Conservation (phyloP, 306 rosid genomes). For the Cicer yamashitae region DNA sequence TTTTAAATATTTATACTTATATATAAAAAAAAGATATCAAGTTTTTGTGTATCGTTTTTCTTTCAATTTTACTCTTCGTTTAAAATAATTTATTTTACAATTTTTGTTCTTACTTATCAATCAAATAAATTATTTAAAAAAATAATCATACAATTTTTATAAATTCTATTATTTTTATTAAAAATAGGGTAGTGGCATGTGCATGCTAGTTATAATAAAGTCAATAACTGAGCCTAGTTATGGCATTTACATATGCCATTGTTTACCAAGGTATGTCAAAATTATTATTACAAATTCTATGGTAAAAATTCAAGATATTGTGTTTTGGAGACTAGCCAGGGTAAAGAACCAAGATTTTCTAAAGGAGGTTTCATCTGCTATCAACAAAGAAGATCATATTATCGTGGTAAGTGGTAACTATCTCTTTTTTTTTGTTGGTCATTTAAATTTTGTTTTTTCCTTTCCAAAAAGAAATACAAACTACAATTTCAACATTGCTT, state of each 20-base stretch:
- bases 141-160: too few relatives aligned
- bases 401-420: slow-evolving; percentile 86
- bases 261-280: background rate
- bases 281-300: background rate
- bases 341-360: slow-evolving; percentile 76
- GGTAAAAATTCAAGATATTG: background rate
- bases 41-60: too few relatives aligned
- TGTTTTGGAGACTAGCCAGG: slow-evolving; percentile 53
- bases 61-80: too few relatives aligned
- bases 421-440: background rate
- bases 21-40: too few relatives aligned
- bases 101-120: too few relatives aligned
- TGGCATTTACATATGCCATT: too few relatives aligned
- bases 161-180: too few relatives aligned
- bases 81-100: too few relatives aligned
- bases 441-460: background rate
- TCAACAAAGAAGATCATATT: slow-evolving; percentile 67
- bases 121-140: too few relatives aligned
- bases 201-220: background rate
- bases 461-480: background rate
- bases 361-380: slow-evolving; percentile 57
- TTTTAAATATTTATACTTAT: too few relatives aligned
- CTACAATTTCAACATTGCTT: background rate
- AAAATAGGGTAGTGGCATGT: too few relatives aligned
- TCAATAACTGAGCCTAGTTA: background rate